Evolutionary conservation across 2,329 filamentous ascomycete genomes (phyloP), one percentile per base, ranked within the genome.

Genomic region (Cytospora piceicola): DNA sequence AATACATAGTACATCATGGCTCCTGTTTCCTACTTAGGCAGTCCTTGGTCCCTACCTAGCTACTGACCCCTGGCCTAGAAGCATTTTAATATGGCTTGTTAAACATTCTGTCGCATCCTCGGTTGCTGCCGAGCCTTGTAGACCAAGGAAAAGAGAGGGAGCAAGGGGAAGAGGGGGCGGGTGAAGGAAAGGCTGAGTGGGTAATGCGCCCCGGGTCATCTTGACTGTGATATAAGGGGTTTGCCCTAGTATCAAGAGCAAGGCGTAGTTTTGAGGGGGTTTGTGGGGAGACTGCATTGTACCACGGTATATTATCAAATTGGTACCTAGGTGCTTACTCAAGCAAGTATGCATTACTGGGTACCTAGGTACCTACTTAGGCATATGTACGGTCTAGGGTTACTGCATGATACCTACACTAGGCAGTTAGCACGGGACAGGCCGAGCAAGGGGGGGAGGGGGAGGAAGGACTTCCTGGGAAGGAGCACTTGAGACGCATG

Each of bases 381-480:
- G 30, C 34, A 52, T 34, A 53, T 5, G 39, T 42, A 4, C 32
- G 22, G 53, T 36, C n/a, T 39, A 36, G 20, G 42, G 8, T 52
- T 20, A 20, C 42, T 64, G 56, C 39, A 39, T 55, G 52, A 27
- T 27, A n/a, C n/a, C n/a, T n/a, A n/a, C n/a, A n/a, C n/a, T n/a
- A n/a, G n/a, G n/a, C n/a, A 53, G 52, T 46, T 34, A 60, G 57
- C 52, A 36, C 56, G 61, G 65, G 51, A 56, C 39, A 57, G 57
- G 56, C 56, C 61, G 56, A 56, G n/a, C 57, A 34, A 63, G n/a
- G 56, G 58, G 20, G n/a, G n/a, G n/a, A n/a, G n/a, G n/a, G n/a
- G n/a, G n/a, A n/a, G n/a, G 17, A 51, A 60, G 53, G 51, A 22
- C 39, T 51, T 42, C 61, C 46, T 9, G 46, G 11, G n/a, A 24